Evolutionary conservation across 1,139 yeast species (phyloP).

Genomic region (Wickerhamomyces sp.): DNA sequence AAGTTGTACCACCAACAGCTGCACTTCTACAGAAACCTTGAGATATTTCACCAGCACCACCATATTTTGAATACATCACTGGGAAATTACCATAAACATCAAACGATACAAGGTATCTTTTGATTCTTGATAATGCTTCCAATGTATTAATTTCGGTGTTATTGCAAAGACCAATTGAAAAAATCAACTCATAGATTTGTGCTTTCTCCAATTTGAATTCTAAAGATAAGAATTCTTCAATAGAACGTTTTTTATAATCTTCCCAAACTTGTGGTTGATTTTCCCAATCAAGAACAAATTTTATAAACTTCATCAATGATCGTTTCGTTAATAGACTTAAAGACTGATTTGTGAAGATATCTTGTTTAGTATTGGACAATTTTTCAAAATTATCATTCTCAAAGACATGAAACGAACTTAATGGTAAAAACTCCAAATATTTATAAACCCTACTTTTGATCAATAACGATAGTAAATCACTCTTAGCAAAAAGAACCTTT

Average conservation of each 20-base stretch:
- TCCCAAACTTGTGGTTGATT: constrained; percentile 48
- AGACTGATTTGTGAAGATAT: constrained; percentile 86
- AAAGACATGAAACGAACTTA: constrained; percentile 84
- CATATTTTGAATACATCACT: constrained; percentile 85
- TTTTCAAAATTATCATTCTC: constrained; percentile 89
- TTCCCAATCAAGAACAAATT: constrained; percentile 76
- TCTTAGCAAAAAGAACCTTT: constrained; percentile 79
- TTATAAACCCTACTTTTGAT: constrained; percentile 83
- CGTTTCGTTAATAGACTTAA: constrained; percentile 75
- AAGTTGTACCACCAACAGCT: constrained; percentile 96
- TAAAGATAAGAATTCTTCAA: constrained; percentile 51
- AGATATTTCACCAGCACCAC: constrained; percentile 93
- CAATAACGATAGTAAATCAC: constrained; percentile 74
- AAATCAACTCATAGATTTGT: constrained; percentile 77
- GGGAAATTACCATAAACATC: constrained; percentile 96
- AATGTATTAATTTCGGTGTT: constrained; percentile 58
- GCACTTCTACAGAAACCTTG: constrained; percentile 98
- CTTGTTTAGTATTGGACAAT: constrained; percentile 80
- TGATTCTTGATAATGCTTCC: constrained; percentile 73
- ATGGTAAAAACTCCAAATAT: constrained; percentile 87
- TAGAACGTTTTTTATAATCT: constrained; percentile 51
- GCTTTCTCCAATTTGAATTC: constrained; percentile 69
- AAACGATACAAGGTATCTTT: constrained; percentile 78
- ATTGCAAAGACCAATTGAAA: constrained; percentile 78
- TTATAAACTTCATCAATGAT: constrained; percentile 85